Conservation (phyloP, 805 yeast genomes). For the Hagleromyces aurorensis region DNA sequence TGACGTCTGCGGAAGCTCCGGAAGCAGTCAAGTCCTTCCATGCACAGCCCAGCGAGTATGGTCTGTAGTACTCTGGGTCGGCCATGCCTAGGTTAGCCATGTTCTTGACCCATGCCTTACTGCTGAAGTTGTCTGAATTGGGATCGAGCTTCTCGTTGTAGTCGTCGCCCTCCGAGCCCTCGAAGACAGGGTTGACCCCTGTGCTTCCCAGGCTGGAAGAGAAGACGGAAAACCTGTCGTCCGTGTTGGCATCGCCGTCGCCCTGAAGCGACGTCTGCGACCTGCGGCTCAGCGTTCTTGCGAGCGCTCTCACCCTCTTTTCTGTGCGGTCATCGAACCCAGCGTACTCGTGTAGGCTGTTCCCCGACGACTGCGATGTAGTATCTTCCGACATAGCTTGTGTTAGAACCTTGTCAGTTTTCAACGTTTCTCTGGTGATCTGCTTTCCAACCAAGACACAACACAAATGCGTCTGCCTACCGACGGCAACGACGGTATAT, state of each 20-base stretch:
- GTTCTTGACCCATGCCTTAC: conserved; percentile 62
- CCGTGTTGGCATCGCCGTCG: conserved; percentile 2
- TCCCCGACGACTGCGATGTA: conserved; percentile 1
- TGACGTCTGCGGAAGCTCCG: conserved; percentile 62
- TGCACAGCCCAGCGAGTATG: conserved; percentile 50
- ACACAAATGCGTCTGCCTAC: too few species aligned
- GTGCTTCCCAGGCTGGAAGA: conserved; percentile 5
- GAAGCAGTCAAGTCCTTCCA: conserved; percentile 51
- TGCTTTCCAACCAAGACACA: too few species aligned
- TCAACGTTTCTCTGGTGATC: too few species aligned
- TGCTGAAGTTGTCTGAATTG: conserved; percentile 45
- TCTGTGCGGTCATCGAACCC: conserved; percentile 34
- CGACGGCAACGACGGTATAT: too few species aligned
- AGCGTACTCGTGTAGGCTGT: conserved; percentile 12
- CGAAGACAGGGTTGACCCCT: conserved; percentile 24
- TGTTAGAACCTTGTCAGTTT: too few species aligned
- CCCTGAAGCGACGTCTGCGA: background rate
- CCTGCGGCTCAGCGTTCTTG: conserved; percentile 33
- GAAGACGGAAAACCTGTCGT: conserved; percentile 13
- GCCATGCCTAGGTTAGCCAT: conserved; percentile 43
- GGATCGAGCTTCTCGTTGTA: conserved; percentile 49
- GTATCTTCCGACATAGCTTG: conserved; percentile 1
- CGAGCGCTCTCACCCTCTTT: conserved; percentile 34
- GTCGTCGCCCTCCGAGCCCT: conserved; percentile 10
- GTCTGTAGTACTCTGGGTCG: conserved; percentile 58